Evolutionary conservation across 2,329 filamentous ascomycete genomes (phyloP), one percentile per base, ranked within the genome.

Genomic region (Gnomoniopsis smithogilvyi): DNA sequence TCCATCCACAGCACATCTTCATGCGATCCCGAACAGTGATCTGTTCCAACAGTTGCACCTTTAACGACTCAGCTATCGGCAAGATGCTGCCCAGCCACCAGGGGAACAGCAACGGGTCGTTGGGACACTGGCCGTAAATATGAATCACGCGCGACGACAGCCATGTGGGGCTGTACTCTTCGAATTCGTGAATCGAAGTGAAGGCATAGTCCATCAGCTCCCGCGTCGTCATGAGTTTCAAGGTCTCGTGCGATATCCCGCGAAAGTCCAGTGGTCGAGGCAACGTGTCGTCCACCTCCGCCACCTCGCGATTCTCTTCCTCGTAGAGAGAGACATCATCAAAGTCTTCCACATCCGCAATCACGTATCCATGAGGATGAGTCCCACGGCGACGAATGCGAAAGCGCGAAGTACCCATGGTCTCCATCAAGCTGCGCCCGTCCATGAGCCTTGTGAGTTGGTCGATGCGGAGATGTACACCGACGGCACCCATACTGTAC

Each of bases 21-120:
- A 96, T 73, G 58, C 93, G 80, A 67, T 92, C 86, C 61, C 93
- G 80, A 4, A 96, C 91, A 64, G 90, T 94, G 3, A 80, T 87
- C 6, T 88, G 89, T 14, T 80, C 79, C 15, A 97, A 74, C 21
- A 97, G 75, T 14, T 82, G 79, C 65, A 96, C 96, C 70, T 94
- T 96, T 67, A 95, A 89, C 30, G 85, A 77, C 26, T 95, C 90
- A 15, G 83, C 81, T 41, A 95, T 86, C 0, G 92, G 92, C 14
- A 96, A 73, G 21, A 95, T 86, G 67, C 86, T 91, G 11, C 90
- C 92, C 65, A 96, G 89, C 93, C 93, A 97, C 81, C 92, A 96
- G 0, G 92, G 90, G 65, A 96, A 95, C 1, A 85, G 72, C 3
- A 87, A 87, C 1, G 91, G 87, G 67, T 96, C 91, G 17, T 83